These are phyloP conservation scores for Leptographium lundbergii DNA, from an alignment of 2,329 filamentous ascomycete genomes.

Conservation along the genomic window DNA sequence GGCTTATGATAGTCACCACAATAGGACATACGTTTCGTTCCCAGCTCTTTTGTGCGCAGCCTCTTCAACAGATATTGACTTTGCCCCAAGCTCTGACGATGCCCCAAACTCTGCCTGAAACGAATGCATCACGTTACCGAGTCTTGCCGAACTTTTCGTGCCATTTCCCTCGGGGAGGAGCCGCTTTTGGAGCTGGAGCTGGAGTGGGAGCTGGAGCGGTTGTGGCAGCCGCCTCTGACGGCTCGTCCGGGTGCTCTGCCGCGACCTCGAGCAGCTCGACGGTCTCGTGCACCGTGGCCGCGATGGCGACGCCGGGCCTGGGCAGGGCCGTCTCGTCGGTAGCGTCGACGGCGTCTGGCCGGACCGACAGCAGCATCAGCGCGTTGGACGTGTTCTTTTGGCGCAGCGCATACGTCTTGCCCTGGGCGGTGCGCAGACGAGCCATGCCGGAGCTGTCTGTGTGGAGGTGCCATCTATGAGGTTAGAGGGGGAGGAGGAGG, in stretches of 20 bases:
- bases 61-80: not conserved
- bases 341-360: conserved; percentile 5
- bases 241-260: conserved; percentile 20
- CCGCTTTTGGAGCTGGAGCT: conserved; percentile 9
- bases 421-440: conserved; percentile 33
- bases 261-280: conserved; percentile 41
- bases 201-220: not conserved
- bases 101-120: too few species aligned
- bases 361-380: conserved; percentile 40
- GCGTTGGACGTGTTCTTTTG: conserved; percentile 58
- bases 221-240: not conserved
- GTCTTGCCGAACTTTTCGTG: conserved; percentile 44
- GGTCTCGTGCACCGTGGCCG: conserved; percentile 48
- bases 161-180: conserved; percentile 37
- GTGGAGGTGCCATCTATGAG: conserved; percentile 19
- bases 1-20: not conserved
- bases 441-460: conserved; percentile 37
- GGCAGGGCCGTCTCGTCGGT: conserved; percentile 2
- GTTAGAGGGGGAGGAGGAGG: not conserved
- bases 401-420: conserved; percentile 43
- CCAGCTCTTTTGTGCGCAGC: not conserved
- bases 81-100: too few species aligned
- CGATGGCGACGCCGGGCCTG: conserved; percentile 28
- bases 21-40: not conserved
- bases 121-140: conserved; percentile 18